These are phyloP conservation scores for Pseudoscleropodium purum DNA, from an alignment of 225 moss, liverwort and hornwort species.

Conservation along the genomic window DNA sequence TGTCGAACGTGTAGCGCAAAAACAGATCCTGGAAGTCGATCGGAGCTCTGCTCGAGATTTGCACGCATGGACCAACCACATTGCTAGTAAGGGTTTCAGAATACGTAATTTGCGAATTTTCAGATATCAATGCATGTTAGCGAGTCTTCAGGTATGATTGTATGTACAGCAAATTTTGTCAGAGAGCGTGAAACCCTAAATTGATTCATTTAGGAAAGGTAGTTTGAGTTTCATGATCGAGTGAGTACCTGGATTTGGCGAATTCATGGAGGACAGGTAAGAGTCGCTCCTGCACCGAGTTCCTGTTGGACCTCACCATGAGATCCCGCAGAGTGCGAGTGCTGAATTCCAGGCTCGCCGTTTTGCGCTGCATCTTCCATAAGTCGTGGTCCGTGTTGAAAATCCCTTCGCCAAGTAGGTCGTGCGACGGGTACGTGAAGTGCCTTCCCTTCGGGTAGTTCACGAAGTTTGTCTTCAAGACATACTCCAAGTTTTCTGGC, in stretches of 20 bases:
- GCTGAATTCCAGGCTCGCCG: slow-evolving; percentile 55
- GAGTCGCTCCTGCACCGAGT: slow-evolving; percentile 35
- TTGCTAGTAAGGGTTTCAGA: not conserved
- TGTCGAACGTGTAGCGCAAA: slow-evolving; percentile 62
- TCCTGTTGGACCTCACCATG: slow-evolving; percentile 44
- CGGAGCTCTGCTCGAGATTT: slow-evolving; percentile 4
- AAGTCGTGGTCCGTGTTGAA: slow-evolving; percentile 50
- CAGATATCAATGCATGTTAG: too few relatives aligned
- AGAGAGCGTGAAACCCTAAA: not conserved
- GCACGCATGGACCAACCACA: not conserved
- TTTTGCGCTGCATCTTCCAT: slow-evolving; percentile 50
- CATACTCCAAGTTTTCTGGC: slow-evolving; percentile 50
- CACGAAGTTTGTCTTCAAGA: slow-evolving; percentile 43
- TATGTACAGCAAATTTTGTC: too few relatives aligned
- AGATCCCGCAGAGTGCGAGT: slow-evolving; percentile 43
- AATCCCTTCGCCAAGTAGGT: slow-evolving; percentile 53
- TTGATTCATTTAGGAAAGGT: not conserved
- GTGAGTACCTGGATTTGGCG: slow-evolving; percentile 4
- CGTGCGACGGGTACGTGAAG: slow-evolving; percentile 45
- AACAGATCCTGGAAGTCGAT: slow-evolving; percentile 60
- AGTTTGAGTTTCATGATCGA: not conserved
- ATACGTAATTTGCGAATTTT: not conserved
- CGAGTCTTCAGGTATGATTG: not conserved
- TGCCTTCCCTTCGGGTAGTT: slow-evolving; percentile 49
- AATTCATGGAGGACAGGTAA: slow-evolving; percentile 35